phyloP scores from a whole-genome alignment of 2,329 filamentous ascomycete genomes.

The Stagonosporopsis vannaccii region DNA sequence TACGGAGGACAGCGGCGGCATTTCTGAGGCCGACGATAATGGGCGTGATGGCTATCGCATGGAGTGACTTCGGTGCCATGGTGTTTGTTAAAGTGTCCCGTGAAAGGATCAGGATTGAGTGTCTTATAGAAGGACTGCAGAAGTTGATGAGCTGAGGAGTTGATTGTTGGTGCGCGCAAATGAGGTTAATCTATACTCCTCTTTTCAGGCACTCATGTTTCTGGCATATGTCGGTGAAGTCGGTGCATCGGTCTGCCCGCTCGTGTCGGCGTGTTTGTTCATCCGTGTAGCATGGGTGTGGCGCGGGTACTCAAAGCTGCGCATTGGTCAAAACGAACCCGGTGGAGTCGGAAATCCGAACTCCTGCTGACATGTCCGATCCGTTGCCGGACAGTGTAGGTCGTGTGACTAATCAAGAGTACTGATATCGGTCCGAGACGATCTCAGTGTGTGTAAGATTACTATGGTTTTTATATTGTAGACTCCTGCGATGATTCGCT shows the following conservation, averaged over 20 bases:
- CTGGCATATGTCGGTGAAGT: neutral
- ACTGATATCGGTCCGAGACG: neutral
- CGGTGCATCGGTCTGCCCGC: neutral
- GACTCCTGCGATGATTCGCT: neutral
- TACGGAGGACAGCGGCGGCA: conserved; percentile 53
- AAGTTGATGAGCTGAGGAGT: neutral
- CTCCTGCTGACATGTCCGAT: neutral
- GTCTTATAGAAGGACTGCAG: neutral
- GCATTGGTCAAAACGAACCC: neutral
- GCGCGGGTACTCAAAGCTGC: neutral
- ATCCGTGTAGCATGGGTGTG: neutral
- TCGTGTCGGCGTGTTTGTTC: neutral
- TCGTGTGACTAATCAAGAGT: neutral
- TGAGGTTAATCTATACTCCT: neutral
- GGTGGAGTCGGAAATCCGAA: conserved; percentile 1
- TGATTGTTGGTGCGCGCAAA: neutral
- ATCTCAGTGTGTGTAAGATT: neutral
- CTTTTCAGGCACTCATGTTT: neutral
- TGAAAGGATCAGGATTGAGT: too few species aligned
- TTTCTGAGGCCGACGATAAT: conserved; percentile 55
- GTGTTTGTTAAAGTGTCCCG: neutral
- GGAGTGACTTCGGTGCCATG: conserved; percentile 35
- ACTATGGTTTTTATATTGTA: neutral
- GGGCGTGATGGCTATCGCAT: conserved; percentile 51
- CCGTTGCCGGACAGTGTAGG: neutral